These are phyloP conservation scores for Balamuthia mandrillaris DNA, from an alignment of 208 protist species.

Conservation along the genomic window DNA sequence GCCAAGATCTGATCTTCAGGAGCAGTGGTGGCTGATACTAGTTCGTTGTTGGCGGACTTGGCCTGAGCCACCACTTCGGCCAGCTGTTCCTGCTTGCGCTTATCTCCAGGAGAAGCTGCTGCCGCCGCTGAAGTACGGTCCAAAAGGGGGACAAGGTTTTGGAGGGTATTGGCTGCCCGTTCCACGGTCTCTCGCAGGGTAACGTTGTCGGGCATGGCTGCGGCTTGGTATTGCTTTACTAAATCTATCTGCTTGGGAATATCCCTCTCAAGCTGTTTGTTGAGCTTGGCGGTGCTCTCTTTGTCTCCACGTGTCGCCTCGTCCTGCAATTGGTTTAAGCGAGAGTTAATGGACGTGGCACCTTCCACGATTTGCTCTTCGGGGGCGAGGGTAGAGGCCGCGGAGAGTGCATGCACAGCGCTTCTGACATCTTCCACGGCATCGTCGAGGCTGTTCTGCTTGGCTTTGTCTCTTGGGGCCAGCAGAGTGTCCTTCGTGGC, in stretches of 20 bases:
- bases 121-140: neutral
- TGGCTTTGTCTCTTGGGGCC: neutral
- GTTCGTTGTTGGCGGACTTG: neutral
- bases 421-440: neutral
- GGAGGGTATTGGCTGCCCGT: neutral
- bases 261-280: neutral
- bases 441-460: neutral
- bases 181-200: neutral
- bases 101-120: neutral
- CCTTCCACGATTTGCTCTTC: conserved; percentile 9
- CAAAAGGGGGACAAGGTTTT: neutral
- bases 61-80: neutral
- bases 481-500: neutral
- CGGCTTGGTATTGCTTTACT: neutral
- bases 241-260: neutral
- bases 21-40: conserved; percentile 8
- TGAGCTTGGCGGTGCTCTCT: neutral
- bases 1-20: conserved; percentile 4
- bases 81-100: neutral
- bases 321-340: neutral
- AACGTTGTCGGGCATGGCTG: neutral
- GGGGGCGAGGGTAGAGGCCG: neutral
- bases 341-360: neutral
- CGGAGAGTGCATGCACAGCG: neutral
- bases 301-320: neutral